Base-by-base conservation (phyloP, 352 stramenopile genomes). In the Halophytophthora polymorphica region DNA sequence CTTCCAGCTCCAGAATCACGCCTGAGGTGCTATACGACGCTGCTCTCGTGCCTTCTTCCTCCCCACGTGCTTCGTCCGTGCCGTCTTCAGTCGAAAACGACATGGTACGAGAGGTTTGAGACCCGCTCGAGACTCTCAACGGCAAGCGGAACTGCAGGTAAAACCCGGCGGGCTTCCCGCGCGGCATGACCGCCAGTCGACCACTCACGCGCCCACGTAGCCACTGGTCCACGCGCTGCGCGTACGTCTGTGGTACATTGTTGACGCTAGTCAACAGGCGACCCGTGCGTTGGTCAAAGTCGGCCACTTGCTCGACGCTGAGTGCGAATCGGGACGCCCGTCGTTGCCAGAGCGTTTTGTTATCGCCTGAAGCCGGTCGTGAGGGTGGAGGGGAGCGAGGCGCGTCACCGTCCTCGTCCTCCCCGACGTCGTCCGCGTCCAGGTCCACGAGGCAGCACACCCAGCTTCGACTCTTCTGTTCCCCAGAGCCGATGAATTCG, bases 131-230 rank as follows among this genome's bases (percentile, higher is more conserved):
- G 8, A 7, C 14, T 13, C 29, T 53, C 14, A 64, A 45, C 6
- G 73, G 68, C 0, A 86, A 47, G n/a, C 84, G 54, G 34, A 89
- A 70, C 50, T 89, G 78, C 25, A 89, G 34, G 61, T 85, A 89
- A 36, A 71, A 66, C 1, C 78, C 78, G 0, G 62, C 47, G 3
- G 62, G 52, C 17, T 75, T 83, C 0, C 78, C 78, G 1, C 75
- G 52, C 15, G 76, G 78, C 52, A 86, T 70, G 13, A 73, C 61
- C 7, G 83, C 71, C 11, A 89, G 48, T 28, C 72, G 58, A 35
- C 69, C 62, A 10, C 59, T 47, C 3, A 77, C 69, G 31, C 71
- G 73, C 33, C 59, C 60, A 22, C 67, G 61, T 19, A 86, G 44
- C 50, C 66, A 84, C 31, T 61, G 34, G 22, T 61, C 48, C 2